Base-by-base conservation (phyloP, 441 rosid species). In the Eutrema salsugineum region DNA sequence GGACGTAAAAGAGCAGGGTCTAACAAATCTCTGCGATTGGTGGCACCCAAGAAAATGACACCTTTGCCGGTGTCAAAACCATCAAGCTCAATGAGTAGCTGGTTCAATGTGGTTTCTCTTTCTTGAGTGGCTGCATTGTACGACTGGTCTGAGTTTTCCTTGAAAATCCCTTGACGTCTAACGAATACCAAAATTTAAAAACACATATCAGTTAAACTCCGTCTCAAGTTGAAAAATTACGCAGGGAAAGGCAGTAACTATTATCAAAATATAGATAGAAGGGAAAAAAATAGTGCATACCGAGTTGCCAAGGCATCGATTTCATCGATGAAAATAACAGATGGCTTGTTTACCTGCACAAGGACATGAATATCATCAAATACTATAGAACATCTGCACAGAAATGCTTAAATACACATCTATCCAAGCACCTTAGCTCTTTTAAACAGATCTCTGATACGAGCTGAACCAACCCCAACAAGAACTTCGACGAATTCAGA, bases 1-100 rank as follows among this genome's bases (percentile, higher is more conserved):
- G 97, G 97, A 71, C 97, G 88, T 68, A 94, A 90, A 82, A 94
- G 97, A 55, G 98, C 97, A 66, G 97, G 98, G 79, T 94, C 98
- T 77, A 94, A 78, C 80, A 91, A 78, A 68, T 94, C 96, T 87
- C 93, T 83, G 30, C 97, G 97, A 77, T 91, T 94, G 69, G 98
- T 91, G 72, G 98, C 98, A 83, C 79, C 97, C 82, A 94, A 81
- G 79, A 94, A 94, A 81, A 94, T 94, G 66, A 94, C 98, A 76
- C 98, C 98, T 87, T 94, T 94, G 51, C 98, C 98, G 11, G 97
- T 94, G 78, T 94, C 98, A 81, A 94, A 94, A 54, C 98, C 98
- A 84, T 94, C 98, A 73, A 94, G 98, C 84, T 91, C 98, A 75
- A 94, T 94, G 73, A 91, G 85, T 43, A 94, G 87, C 86, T 94